phyloP scores from a whole-genome alignment of 106 monocot species.

The Agapanthus africanus region DNA sequence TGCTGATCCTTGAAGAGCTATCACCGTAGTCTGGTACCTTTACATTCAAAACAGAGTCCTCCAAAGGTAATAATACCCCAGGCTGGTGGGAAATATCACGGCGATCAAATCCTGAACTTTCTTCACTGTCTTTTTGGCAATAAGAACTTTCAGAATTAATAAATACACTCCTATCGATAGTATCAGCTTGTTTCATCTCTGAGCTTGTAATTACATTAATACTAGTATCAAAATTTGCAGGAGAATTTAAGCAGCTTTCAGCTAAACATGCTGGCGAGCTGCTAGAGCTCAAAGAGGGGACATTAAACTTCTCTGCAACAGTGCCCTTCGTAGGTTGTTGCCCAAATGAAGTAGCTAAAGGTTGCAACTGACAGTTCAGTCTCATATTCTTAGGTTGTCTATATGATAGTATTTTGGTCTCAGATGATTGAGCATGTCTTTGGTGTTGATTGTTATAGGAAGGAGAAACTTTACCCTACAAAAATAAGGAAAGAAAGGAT shows the following conservation, averaged over 20 bases:
- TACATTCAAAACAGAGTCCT: neutral
- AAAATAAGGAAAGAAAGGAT: neutral
- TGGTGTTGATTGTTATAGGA: conserved; percentile 14
- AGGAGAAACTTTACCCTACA: conserved; percentile 37
- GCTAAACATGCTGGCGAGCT: neutral
- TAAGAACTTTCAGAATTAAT: conserved; percentile 9
- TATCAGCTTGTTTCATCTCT: neutral
- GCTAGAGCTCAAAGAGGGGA: neutral
- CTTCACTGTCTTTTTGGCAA: conserved; percentile 2
- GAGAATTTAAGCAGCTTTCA: conserved; percentile 5
- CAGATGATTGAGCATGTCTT: conserved; percentile 18
- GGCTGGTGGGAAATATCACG: conserved; percentile 3
- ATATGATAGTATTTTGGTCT: conserved; percentile 8
- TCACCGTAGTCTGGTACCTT: neutral
- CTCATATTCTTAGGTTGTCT: conserved; percentile 9
- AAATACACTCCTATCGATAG: neutral
- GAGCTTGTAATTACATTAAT: neutral
- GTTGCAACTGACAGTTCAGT: conserved; percentile 11
- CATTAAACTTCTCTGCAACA: conserved; percentile 9
- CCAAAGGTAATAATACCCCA: neutral
- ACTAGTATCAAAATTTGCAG: conserved; percentile 3
- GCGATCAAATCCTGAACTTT: conserved; percentile 3
- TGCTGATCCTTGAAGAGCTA: conserved; percentile 9
- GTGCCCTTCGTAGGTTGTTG: conserved; percentile 8
- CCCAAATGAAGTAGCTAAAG: conserved; percentile 7